phyloP scores from a whole-genome alignment of 345 rosid genomes.

The Eucalyptus polybractea region DNA sequence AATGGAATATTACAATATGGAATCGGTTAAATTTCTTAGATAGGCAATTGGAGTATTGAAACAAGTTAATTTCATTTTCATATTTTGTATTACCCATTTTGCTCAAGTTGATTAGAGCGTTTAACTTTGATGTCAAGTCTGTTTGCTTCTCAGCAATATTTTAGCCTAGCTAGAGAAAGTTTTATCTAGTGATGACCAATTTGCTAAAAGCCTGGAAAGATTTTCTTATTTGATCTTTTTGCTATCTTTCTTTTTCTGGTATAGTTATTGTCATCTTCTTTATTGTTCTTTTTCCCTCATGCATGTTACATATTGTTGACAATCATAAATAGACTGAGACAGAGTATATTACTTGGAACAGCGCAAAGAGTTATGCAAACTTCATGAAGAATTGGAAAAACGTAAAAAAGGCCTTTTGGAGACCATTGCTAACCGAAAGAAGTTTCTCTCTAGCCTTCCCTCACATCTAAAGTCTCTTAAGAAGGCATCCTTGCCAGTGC shows the following conservation, averaged over 20 bases:
- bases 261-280: background rate
- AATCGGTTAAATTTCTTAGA: background rate
- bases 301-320: background rate
- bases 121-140: background rate
- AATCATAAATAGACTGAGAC: background rate
- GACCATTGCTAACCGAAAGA: slow-evolving; percentile 65
- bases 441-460: slow-evolving; percentile 76
- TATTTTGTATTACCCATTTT: background rate
- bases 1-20: background rate
- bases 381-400: slow-evolving; percentile 53
- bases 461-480: slow-evolving; percentile 78
- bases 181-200: background rate
- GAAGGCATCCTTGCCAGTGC: slow-evolving; percentile 91
- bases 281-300: background rate
- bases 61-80: background rate
- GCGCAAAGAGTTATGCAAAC: slow-evolving; percentile 78
- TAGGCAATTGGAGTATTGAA: background rate
- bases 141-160: background rate
- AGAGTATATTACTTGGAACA: slow-evolving; percentile 4
- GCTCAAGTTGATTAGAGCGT: background rate
- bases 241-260: background rate
- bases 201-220: background rate
- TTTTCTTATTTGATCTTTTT: background rate
- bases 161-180: background rate
- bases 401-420: slow-evolving; percentile 58